phyloP scores from a whole-genome alignment of 2,329 filamentous ascomycete species.

The Botryotinia globosa region DNA sequence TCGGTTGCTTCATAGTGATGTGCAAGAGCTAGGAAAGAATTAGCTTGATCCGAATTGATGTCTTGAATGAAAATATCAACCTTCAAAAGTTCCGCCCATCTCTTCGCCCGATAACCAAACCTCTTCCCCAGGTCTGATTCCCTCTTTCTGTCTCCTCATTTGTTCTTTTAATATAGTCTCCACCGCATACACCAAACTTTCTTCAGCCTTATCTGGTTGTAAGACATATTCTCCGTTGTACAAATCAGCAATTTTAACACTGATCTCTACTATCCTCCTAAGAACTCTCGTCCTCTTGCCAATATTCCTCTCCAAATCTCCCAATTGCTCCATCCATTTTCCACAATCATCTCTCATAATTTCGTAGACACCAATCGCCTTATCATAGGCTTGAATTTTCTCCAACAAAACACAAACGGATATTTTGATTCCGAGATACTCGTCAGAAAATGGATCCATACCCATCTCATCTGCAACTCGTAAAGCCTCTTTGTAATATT shows the following conservation, averaged over 20 bases:
- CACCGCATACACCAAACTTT: constrained; percentile 74
- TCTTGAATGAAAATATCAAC: constrained; percentile 39
- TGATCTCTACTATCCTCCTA: constrained; percentile 70
- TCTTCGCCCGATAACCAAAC: constrained; percentile 69
- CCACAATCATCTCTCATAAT: constrained; percentile 68
- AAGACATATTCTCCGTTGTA: constrained; percentile 76
- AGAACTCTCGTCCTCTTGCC: constrained; percentile 62
- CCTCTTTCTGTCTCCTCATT: constrained; percentile 53
- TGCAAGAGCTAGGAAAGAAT: constrained; percentile 58
- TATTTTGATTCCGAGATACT: constrained; percentile 85
- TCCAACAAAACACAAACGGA: constrained; percentile 78
- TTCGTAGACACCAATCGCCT: constrained; percentile 75
- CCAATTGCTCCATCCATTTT: constrained; percentile 57
- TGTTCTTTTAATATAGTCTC: constrained; percentile 76
- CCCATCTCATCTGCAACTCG: constrained; percentile 67
- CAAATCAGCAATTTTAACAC: constrained; percentile 80
- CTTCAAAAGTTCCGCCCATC: constrained; percentile 71
- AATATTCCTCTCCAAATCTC: constrained; percentile 46
- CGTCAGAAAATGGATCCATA: constrained; percentile 86
- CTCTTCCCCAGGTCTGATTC: constrained; percentile 67
- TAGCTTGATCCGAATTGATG: constrained; percentile 25
- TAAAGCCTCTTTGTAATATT: constrained; percentile 80
- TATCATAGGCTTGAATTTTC: constrained; percentile 65
- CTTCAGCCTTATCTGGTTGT: constrained; percentile 70
- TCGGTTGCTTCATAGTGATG: constrained; percentile 71